Conservation (phyloP, 148 eudicot genomes). For the Heliosperma pusillum region DNA sequence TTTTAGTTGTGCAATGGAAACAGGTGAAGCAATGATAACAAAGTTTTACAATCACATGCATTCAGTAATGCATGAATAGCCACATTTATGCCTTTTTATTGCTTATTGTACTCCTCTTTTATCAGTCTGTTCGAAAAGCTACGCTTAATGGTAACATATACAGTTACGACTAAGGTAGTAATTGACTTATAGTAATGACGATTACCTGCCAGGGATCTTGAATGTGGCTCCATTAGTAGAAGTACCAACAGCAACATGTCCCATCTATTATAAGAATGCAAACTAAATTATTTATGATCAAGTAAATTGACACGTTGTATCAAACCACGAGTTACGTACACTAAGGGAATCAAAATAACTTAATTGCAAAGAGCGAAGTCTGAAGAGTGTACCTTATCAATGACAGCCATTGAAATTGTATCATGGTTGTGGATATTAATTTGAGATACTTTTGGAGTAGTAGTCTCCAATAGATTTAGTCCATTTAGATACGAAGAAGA, state of each 20-base stretch:
- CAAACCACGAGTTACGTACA: slow-evolving; percentile 1
- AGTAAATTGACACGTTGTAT: neutral
- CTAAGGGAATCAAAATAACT: neutral
- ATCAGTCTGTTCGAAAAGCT: neutral
- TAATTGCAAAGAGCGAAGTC: slow-evolving; percentile 12
- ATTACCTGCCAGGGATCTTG: slow-evolving; percentile 94
- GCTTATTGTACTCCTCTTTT: neutral
- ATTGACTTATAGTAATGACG: neutral
- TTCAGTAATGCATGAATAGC: neutral
- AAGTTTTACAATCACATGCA: neutral
- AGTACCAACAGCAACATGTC: slow-evolving; percentile 90
- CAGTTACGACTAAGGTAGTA: neutral
- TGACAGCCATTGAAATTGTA: slow-evolving; percentile 87
- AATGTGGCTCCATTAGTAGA: slow-evolving; percentile 96
- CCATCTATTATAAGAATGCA: slow-evolving; percentile 43
- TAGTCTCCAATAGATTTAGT: slow-evolving; percentile 23
- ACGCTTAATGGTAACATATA: neutral
- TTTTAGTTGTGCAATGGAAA: neutral
- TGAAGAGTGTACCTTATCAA: slow-evolving; percentile 59
- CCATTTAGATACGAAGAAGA: slow-evolving; percentile 29
- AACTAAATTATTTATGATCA: neutral
- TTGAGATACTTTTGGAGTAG: slow-evolving; percentile 27
- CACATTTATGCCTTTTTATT: neutral
- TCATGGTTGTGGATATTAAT: slow-evolving; percentile 69
- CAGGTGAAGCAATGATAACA: slow-evolving; percentile 3